phyloP scores from a whole-genome alignment of 2,329 filamentous ascomycete genomes.

The Cryoendolithus antarcticus region DNA sequence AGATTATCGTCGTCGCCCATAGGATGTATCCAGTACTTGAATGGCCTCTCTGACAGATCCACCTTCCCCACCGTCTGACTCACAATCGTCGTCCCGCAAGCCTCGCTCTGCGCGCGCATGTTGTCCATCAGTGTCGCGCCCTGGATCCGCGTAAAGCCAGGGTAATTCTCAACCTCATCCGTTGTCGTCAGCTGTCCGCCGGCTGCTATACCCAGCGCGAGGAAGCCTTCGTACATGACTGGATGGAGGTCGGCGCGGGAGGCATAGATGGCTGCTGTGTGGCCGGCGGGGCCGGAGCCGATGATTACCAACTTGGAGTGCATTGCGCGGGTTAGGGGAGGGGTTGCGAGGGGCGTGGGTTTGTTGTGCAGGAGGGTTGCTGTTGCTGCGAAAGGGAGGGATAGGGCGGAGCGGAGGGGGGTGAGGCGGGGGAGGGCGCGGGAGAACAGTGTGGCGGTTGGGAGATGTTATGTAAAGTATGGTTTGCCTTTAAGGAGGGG shows the following conservation, averaged over 20 bases:
- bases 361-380: constrained; percentile 25
- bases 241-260: constrained; percentile 89
- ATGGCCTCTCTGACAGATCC: constrained; percentile 72
- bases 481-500: no score
- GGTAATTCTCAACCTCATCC: constrained; percentile 97
- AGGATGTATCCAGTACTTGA: constrained; percentile 64
- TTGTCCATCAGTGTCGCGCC: constrained; percentile 85
- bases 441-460: constrained; percentile 81
- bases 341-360: constrained; percentile 11
- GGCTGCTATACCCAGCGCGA: constrained; percentile 91
- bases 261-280: constrained; percentile 94
- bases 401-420: constrained; percentile 59
- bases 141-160: constrained; percentile 84
- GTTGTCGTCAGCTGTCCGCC: constrained; percentile 96
- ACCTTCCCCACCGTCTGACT: constrained; percentile 84
- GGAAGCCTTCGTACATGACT: constrained; percentile 93
- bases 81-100: constrained; percentile 86
- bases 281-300: constrained; percentile 86
- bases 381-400: constrained; percentile 56
- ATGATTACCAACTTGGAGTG: constrained; percentile 75
- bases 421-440: constrained; percentile 56
- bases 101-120: constrained; percentile 84
- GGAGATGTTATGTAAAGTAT: constrained; percentile 1
- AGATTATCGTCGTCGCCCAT: constrained; percentile 70
- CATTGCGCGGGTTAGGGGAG: constrained; percentile 49